Evolutionary conservation across 768 basidiomycete species (phyloP).

Genomic region (Boletus coccyginus): DNA sequence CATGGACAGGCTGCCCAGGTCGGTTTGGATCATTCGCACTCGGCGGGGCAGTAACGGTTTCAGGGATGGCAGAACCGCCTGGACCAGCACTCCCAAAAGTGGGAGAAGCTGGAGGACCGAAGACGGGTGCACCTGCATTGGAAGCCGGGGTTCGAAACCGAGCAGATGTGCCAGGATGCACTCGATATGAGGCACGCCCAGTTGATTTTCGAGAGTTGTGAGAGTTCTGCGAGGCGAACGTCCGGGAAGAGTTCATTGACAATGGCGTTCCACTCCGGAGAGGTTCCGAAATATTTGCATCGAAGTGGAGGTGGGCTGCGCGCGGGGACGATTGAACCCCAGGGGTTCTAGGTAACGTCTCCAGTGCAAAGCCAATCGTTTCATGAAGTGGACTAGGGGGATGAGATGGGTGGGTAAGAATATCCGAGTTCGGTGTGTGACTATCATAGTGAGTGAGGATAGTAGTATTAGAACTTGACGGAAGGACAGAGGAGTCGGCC

Average conservation of each 20-base stretch:
- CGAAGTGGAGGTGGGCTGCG: background rate
- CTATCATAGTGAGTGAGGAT: background rate
- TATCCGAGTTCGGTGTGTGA: background rate
- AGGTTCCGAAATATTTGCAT: background rate
- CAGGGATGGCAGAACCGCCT: background rate
- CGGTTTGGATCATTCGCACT: background rate
- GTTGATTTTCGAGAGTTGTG: slow-evolving; percentile 11
- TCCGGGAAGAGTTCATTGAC: slow-evolving; percentile 14
- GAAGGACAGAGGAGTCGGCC: background rate
- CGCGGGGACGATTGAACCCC: background rate
- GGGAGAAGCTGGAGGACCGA: background rate
- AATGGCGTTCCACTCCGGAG: slow-evolving; percentile 7
- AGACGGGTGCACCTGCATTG: background rate
- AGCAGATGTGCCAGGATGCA: slow-evolving; percentile 15
- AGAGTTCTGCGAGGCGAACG: slow-evolving; percentile 16
- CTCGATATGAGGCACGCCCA: slow-evolving; percentile 24
- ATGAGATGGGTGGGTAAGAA: background rate
- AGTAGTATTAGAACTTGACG: background rate
- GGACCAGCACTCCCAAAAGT: background rate
- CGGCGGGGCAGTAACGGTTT: slow-evolving; percentile 4
- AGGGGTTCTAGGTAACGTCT: background rate
- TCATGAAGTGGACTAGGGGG: background rate
- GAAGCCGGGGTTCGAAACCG: slow-evolving; percentile 9
- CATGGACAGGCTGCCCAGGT: slow-evolving; percentile 2
- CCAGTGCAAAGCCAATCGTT: background rate